Evolutionary conservation across 106 monocot species (phyloP).

Genomic region (Dendrobium huoshanense): DNA sequence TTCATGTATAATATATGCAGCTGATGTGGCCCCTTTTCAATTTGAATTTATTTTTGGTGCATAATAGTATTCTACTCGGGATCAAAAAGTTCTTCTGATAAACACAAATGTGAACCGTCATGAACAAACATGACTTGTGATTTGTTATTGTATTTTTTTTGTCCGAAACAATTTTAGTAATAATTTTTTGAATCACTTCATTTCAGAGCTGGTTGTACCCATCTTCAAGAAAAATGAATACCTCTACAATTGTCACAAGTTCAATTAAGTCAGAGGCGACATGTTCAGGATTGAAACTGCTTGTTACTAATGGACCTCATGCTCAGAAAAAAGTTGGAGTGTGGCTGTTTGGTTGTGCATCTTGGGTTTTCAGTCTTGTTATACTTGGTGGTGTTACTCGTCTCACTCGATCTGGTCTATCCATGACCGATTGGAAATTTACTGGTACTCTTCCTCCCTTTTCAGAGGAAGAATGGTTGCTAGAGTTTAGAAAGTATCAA

Average conservation of each 20-base stretch:
- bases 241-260: constrained; percentile 27
- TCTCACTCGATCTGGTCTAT: constrained; percentile 88
- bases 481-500: constrained; percentile 85
- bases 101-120: not conserved
- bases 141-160: not conserved
- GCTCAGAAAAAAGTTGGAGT: constrained; percentile 79
- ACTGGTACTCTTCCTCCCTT: constrained; percentile 74
- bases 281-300: constrained; percentile 52
- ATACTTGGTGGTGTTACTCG: constrained; percentile 89
- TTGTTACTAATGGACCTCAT: constrained; percentile 56
- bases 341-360: constrained; percentile 90
- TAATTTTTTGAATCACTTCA: not conserved
- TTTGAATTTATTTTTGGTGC: not conserved
- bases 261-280: constrained; percentile 22
- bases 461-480: constrained; percentile 65
- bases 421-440: constrained; percentile 99
- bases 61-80: not conserved
- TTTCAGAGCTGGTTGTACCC: constrained; percentile 32
- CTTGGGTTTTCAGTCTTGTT: constrained; percentile 94
- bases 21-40: not conserved
- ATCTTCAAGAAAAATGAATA: constrained; percentile 47
- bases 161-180: not conserved
- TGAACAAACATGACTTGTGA: not conserved
- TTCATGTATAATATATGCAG: not conserved
- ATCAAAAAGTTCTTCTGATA: not conserved